A percentile compares a stretch with the other conserved stretches of the same genome.
Conservation (phyloP, 1,284 basidiomycete genomes). For the Cystobasidium sp. region DNA sequence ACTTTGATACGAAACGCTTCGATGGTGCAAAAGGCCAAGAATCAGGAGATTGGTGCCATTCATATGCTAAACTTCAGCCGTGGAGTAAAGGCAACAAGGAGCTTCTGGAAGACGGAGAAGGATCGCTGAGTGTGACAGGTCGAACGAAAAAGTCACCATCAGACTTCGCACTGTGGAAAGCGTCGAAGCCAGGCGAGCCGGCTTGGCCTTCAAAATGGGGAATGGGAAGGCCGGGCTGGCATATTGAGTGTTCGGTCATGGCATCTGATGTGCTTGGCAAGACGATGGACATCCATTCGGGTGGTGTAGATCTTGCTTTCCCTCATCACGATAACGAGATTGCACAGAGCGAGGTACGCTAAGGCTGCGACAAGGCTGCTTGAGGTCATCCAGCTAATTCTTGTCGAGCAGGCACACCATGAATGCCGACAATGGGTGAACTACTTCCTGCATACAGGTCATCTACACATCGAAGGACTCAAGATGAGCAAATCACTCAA, state of each 20-base stretch:
- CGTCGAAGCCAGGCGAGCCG: slow-evolving; percentile 96
- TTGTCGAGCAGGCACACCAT: slow-evolving; percentile 70
- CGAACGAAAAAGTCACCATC: slow-evolving; percentile 62
- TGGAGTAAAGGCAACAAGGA: slow-evolving; percentile 93
- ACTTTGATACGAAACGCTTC: slow-evolving; percentile 90
- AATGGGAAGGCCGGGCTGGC: slow-evolving; percentile 95
- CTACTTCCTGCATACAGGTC: slow-evolving; percentile 98
- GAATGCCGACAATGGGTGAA: slow-evolving; percentile 94
- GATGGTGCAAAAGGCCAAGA: slow-evolving; percentile 66
- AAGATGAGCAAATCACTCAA: slow-evolving; percentile 99
- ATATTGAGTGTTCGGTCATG: slow-evolving; percentile 99
- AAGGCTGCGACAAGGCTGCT: slow-evolving; percentile 35
- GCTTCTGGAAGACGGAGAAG: slow-evolving; percentile 89
- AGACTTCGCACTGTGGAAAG: slow-evolving; percentile 99
- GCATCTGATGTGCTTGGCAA: slow-evolving; percentile 88
- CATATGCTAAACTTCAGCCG: slow-evolving; percentile 94
- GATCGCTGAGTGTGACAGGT: slow-evolving; percentile 67
- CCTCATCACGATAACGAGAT: slow-evolving; percentile 99
- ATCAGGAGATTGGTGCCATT: slow-evolving; percentile 63
- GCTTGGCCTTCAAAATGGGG: slow-evolving; percentile 98
- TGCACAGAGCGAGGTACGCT: slow-evolving; percentile 80
- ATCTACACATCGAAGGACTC: slow-evolving; percentile 96
- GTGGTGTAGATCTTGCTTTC: slow-evolving; percentile 95
- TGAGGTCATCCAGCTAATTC: background rate
- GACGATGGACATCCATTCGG: slow-evolving; percentile 97